These are phyloP conservation scores for Kalaharituber pfeilii DNA, from an alignment of 2,329 filamentous ascomycete species.

Conservation along the genomic window DNA sequence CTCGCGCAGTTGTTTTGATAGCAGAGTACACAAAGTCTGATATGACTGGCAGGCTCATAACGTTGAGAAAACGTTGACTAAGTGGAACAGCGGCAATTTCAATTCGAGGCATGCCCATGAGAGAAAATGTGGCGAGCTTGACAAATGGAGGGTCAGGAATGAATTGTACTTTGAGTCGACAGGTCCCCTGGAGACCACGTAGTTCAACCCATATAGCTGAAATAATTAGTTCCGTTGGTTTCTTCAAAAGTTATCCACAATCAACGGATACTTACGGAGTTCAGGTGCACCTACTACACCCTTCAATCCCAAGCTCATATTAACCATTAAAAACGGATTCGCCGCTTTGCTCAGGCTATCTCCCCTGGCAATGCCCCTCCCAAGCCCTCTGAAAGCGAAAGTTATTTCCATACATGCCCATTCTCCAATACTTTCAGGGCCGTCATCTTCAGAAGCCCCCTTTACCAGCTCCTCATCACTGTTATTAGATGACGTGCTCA, in stretches of 20 bases:
- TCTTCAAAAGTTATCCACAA: neutral
- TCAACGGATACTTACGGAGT: neutral
- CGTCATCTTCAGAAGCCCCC: neutral
- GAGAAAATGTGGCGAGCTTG: constrained; percentile 77
- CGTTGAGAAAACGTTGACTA: constrained; percentile 56
- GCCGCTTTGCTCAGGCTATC: constrained; percentile 37
- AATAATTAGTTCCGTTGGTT: constrained; percentile 27
- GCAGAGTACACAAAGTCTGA: constrained; percentile 96
- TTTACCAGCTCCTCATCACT: constrained; percentile 1
- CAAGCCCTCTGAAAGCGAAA: constrained; percentile 17
- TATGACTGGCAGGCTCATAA: constrained; percentile 79
- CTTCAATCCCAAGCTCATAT: constrained; percentile 46
- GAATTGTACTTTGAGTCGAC: constrained; percentile 68
- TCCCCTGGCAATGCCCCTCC: constrained; percentile 8
- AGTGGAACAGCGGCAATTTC: constrained; percentile 85
- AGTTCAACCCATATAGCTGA: constrained; percentile 49
- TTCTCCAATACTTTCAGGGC: constrained; percentile 16
- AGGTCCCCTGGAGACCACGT: constrained; percentile 68
- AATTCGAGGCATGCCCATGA: constrained; percentile 87
- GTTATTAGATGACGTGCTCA: neutral
- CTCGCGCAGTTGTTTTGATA: constrained; percentile 65
- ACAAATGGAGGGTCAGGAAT: constrained; percentile 82
- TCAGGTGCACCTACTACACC: constrained; percentile 29
- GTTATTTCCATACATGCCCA: constrained; percentile 16
- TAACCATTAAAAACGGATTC: constrained; percentile 54